These are phyloP conservation scores for Chalciporus chontae DNA, from an alignment of 768 basidiomycete genomes.

Conservation along the genomic window DNA sequence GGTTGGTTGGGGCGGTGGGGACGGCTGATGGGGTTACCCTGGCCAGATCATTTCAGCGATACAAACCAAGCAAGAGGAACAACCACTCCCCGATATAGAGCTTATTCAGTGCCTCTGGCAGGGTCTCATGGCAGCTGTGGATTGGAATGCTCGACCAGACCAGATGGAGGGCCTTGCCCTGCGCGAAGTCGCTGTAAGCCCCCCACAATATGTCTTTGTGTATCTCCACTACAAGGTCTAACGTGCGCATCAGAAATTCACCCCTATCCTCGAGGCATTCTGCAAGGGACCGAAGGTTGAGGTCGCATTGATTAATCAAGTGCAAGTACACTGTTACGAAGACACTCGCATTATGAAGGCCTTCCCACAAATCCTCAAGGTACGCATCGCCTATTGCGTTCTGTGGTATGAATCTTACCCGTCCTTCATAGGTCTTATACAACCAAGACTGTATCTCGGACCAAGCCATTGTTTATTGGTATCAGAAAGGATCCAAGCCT, in stretches of 20 bases:
- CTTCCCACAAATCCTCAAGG: slow-evolving; percentile 94
- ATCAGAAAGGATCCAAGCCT: slow-evolving; percentile 93
- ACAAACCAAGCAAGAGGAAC: slow-evolving; percentile 68
- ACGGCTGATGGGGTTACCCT: slow-evolving; percentile 10
- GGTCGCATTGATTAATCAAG: slow-evolving; percentile 90
- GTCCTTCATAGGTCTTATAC: slow-evolving; percentile 71
- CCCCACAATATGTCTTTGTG: background rate
- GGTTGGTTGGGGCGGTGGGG: background rate
- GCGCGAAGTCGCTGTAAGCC: slow-evolving; percentile 78
- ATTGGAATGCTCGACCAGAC: slow-evolving; percentile 87
- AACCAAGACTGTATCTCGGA: slow-evolving; percentile 95
- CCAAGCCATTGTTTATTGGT: slow-evolving; percentile 97
- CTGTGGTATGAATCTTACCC: slow-evolving; percentile 6
- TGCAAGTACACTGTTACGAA: slow-evolving; percentile 95
- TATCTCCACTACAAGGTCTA: background rate
- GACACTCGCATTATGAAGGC: slow-evolving; percentile 93
- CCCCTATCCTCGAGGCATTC: slow-evolving; percentile 87
- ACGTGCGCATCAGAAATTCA: slow-evolving; percentile 58
- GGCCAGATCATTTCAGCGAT: slow-evolving; percentile 72
- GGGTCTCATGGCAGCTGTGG: slow-evolving; percentile 81
- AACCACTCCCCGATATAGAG: slow-evolving; percentile 81
- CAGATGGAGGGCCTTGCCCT: slow-evolving; percentile 89
- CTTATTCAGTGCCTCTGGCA: slow-evolving; percentile 89
- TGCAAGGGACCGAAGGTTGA: slow-evolving; percentile 85
- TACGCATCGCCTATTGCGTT: slow-evolving; percentile 17